Base-by-base conservation (phyloP, 2,329 filamentous ascomycete species). In the Clonostachys solani region DNA sequence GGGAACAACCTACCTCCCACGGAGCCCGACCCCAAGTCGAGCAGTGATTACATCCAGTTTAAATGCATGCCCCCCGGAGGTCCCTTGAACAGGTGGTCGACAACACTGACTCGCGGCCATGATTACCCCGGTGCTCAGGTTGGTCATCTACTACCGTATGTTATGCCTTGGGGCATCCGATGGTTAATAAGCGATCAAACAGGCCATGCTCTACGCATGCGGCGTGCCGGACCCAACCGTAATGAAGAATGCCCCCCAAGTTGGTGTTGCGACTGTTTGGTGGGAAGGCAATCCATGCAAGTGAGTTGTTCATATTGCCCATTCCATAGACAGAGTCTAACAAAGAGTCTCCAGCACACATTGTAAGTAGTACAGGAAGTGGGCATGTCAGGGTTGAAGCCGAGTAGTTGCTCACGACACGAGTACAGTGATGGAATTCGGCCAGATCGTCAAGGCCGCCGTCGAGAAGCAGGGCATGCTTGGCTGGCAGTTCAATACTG, bases 231-330 rank as follows among this genome's bases (percentile, higher is more conserved):
- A 90, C 61, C 78, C 83, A 58, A 76, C 94, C 47, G 83, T 85
- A 60, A 95, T 97, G 89, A 92, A 92, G 69, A 92, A 80, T 48
- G 87, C 87, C 46, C 89, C 92, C 12, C 92, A 97, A 53, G 88
- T 97, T 23, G 92, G 92, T 49, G 83, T 96, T 60, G 87, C 91
- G 8, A 91, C 87, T 6, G 89, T 96, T 5, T 96, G 92, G 92
- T 97, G 92, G 92, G 91, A 96, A 68, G 92, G 92, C 29, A 96
- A 96, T 63, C 89, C 92, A 36, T 96, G 92, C 82, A 96, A 96
- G 85, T 89, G 68, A 70, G 84, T 77, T 15, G 34, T 9, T 33
- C n/a, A 15, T 34, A 40, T 36, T 35, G n/a, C 16, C 23, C 9
- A 10, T 10, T 29, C 9, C 23, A 29, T 29, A 29, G 23, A 29